Percentiles rank a stretch among this genome's conserved stretches.
phyloP scores from a whole-genome alignment of 768 basidiomycete genomes.

The Butyriboletus loyo region DNA sequence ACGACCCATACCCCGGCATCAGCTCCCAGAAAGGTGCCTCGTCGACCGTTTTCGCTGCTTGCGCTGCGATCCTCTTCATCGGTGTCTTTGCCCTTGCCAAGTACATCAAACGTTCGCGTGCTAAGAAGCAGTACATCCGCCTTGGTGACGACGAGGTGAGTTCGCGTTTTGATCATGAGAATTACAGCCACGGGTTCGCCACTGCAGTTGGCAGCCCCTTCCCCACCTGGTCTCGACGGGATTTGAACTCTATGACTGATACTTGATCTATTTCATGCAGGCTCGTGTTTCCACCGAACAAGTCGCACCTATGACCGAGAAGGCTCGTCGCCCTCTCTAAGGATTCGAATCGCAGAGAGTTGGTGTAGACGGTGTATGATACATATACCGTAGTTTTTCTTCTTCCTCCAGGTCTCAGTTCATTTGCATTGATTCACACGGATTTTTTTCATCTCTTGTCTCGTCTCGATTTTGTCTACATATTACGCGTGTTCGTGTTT shows the following conservation, averaged over 20 bases:
- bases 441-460: slow-evolving; percentile 17
- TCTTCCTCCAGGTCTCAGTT: slow-evolving; percentile 6
- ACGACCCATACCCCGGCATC: slow-evolving; percentile 33
- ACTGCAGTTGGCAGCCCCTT: slow-evolving; percentile 3
- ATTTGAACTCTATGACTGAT: slow-evolving; percentile 8
- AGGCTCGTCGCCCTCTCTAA: slow-evolving; percentile 27
- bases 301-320: slow-evolving; percentile 28
- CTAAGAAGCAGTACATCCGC: slow-evolving; percentile 33
- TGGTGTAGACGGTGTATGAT: slow-evolving; percentile 1
- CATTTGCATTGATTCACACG: slow-evolving; percentile 18
- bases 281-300: slow-evolving; percentile 19
- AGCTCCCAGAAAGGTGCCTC: slow-evolving; percentile 30
- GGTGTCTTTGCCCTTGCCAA: slow-evolving; percentile 33
- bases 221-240: slow-evolving; percentile 1
- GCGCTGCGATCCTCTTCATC: slow-evolving; percentile 37
- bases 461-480: slow-evolving; percentile 12
- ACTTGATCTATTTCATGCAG: not conserved
- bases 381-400: not conserved
- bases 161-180: not conserved
- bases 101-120: slow-evolving; percentile 34
- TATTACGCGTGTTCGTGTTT: slow-evolving; percentile 10
- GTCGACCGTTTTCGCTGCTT: slow-evolving; percentile 31
- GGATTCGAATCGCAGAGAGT: not conserved
- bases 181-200: slow-evolving; percentile 11
- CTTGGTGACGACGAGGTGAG: slow-evolving; percentile 40